Conservation (phyloP, 164 flowering plant genomes). For the Aristolochia fimbriata region DNA sequence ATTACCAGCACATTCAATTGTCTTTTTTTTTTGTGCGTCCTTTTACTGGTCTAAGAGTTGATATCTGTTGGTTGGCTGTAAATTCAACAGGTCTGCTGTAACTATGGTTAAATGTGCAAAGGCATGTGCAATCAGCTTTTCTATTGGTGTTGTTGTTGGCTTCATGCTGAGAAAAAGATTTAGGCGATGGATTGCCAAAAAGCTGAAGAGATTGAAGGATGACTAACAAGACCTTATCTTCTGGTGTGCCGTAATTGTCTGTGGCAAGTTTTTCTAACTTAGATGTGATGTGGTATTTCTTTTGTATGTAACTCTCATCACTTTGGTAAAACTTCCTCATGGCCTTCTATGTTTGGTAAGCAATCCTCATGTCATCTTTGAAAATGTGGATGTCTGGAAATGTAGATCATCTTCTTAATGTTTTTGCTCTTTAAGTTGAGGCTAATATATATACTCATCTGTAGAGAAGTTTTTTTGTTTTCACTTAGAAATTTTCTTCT, state of each 20-base stretch:
- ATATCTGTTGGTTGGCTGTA: not conserved
- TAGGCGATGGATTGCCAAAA: conserved; percentile 58
- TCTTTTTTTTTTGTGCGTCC: not conserved
- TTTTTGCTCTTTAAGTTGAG: no score
- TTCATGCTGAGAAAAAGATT: conserved; percentile 73
- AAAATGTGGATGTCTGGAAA: no score
- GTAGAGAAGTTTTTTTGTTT: no score
- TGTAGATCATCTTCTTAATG: no score
- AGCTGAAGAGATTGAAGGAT: conserved; percentile 60
- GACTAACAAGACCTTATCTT: conserved; percentile 24
- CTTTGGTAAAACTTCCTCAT: no score
- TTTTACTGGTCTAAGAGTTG: not conserved
- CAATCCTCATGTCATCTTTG: no score
- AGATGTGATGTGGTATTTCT: not conserved
- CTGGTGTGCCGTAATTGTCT: not conserved
- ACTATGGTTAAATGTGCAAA: conserved; percentile 82
- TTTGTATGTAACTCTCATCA: no score
- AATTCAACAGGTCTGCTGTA: conserved; percentile 41
- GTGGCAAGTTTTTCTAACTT: not conserved
- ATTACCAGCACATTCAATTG: not conserved
- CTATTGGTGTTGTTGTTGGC: conserved; percentile 71
- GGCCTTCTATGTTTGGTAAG: no score
- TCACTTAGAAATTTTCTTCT: no score
- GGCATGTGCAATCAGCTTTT: conserved; percentile 65
- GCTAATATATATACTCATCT: no score